Conservation (phyloP, 805 yeast species). For the Ogataea nitratoaversa region DNA sequence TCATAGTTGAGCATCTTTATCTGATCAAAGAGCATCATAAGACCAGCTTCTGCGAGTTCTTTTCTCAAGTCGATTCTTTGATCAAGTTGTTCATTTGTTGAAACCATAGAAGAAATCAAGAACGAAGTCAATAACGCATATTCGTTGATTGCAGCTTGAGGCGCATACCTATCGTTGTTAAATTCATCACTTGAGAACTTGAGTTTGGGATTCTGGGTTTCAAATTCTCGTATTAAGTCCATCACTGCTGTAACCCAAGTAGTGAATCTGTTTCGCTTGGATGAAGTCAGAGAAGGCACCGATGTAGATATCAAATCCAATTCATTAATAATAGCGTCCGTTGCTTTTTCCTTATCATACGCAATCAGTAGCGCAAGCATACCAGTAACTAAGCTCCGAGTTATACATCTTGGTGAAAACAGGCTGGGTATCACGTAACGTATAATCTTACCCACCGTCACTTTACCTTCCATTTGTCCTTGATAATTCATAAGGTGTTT, state of each 20-base stretch:
- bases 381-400: conserved; percentile 79
- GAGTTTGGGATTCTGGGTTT: neutral
- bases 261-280: conserved; percentile 7
- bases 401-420: conserved; percentile 66
- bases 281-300: neutral
- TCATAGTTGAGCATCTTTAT: conserved; percentile 53
- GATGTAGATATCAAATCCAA: conserved; percentile 2
- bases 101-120: conserved; percentile 61
- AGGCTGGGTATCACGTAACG: conserved; percentile 69
- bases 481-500: conserved; percentile 65
- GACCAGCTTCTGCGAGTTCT: conserved; percentile 53
- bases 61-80: conserved; percentile 57
- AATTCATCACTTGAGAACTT: neutral
- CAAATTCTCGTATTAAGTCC: conserved; percentile 12
- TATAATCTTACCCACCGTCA: conserved; percentile 41
- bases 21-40: conserved; percentile 46
- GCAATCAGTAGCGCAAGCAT: conserved; percentile 50
- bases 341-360: conserved; percentile 15
- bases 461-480: conserved; percentile 56
- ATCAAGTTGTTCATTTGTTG: conserved; percentile 29
- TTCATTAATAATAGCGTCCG: conserved; percentile 11
- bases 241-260: conserved; percentile 18
- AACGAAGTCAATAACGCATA: conserved; percentile 69
- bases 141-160: conserved; percentile 36
- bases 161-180: conserved; percentile 3